Conservation (phyloP, 73 alveolate genomes). For the Symbiodinium natans region DNA sequence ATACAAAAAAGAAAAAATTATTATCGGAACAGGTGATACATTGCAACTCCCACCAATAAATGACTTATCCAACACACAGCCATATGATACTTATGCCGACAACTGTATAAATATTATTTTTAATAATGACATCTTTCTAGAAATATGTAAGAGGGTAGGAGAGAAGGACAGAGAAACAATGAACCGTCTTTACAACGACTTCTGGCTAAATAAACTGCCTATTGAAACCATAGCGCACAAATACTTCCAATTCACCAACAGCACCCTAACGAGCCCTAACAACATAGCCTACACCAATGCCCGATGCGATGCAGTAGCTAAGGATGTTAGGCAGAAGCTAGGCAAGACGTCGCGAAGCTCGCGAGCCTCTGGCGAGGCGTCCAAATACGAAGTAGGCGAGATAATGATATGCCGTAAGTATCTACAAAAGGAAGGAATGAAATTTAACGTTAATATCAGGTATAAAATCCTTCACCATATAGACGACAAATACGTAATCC, state of each 20-base stretch:
- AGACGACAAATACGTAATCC: background rate
- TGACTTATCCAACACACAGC: too few relatives aligned
- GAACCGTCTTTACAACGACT: too few relatives aligned
- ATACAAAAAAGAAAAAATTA: background rate
- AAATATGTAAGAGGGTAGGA: too few relatives aligned
- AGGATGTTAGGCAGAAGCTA: too few relatives aligned
- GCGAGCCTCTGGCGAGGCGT: background rate
- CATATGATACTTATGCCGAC: too few relatives aligned
- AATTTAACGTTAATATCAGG: background rate
- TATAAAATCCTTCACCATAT: background rate
- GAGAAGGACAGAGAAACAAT: too few relatives aligned
- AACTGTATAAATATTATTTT: too few relatives aligned
- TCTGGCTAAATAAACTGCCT: too few relatives aligned
- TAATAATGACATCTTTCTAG: too few relatives aligned
- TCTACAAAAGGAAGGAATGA: too few relatives aligned
- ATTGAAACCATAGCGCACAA: background rate
- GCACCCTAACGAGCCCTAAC: background rate
- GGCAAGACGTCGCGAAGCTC: too few relatives aligned
- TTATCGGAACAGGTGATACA: background rate
- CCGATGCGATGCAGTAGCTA: too few relatives aligned
- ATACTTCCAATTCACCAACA: background rate
- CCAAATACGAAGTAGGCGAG: background rate
- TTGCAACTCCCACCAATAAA: background rate
- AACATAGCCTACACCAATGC: conserved; percentile 7
- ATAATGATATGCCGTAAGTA: background rate